Evolutionary conservation across 192 early-diverging fungal genomes (phyloP).

Genomic region (Umbelopsis isabellina): DNA sequence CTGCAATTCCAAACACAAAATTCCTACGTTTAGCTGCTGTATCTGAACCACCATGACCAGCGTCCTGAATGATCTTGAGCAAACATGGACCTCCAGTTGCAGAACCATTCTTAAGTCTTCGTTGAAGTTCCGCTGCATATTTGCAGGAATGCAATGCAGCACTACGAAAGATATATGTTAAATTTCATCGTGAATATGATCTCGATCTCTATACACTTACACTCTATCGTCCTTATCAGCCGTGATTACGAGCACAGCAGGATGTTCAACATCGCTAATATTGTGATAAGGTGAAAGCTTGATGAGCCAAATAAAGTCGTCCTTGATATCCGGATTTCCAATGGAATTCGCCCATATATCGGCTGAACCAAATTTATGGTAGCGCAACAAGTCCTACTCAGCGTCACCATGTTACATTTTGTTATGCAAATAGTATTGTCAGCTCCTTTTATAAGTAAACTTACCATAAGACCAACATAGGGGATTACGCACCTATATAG

Average conservation of each 20-base stretch:
- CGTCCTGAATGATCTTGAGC: too few species aligned
- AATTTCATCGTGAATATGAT: too few species aligned
- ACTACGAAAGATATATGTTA: background rate
- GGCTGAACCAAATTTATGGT: background rate
- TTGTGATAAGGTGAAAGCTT: conserved; percentile 9
- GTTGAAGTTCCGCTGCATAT: background rate
- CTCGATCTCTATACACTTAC: background rate
- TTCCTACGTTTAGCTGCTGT: background rate
- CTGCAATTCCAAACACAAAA: background rate
- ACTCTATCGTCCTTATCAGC: background rate
- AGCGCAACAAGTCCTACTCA: background rate
- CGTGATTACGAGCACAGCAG: background rate
- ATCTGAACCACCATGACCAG: too few species aligned
- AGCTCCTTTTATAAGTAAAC: background rate
- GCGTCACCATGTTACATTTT: background rate
- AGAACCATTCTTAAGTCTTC: too few species aligned
- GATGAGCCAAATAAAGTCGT: background rate
- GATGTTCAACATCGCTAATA: background rate
- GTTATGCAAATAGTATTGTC: background rate
- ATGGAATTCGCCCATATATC: background rate
- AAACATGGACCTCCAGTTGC: too few species aligned
- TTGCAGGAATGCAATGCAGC: background rate
- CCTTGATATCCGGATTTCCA: background rate
- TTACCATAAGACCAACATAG: background rate
- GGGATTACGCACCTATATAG: background rate